Evolutionary conservation across 768 basidiomycete species (phyloP).

Genomic region (Tulasnella sp.): DNA sequence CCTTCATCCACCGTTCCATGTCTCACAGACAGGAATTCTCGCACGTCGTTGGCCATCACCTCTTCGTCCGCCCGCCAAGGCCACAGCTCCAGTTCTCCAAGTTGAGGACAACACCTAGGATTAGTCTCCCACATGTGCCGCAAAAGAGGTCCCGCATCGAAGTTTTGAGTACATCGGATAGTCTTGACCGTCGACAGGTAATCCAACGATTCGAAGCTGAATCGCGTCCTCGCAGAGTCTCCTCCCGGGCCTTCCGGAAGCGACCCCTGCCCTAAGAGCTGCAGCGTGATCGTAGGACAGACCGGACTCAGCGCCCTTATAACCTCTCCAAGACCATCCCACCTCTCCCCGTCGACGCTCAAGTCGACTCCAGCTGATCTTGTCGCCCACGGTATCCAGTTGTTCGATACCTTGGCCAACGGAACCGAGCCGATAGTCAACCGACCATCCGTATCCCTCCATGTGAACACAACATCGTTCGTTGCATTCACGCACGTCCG

Average conservation of each 20-base stretch:
- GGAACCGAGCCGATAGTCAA: neutral
- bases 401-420: neutral
- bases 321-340: neutral
- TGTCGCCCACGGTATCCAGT: neutral
- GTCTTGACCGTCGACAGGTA: neutral
- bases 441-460: neutral
- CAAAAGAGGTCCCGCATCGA: neutral
- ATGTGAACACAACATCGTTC: neutral
- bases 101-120: neutral
- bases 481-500: neutral
- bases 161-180: neutral
- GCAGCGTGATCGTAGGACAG: neutral
- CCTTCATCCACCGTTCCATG: neutral
- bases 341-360: neutral
- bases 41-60: neutral
- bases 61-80: neutral
- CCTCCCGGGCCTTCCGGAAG: neutral
- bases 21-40: neutral
- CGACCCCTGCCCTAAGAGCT: neutral
- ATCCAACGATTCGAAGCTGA: neutral
- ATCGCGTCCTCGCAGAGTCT: neutral
- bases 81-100: neutral
- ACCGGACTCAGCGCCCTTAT: neutral
- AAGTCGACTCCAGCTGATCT: neutral
- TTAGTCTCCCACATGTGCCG: neutral